phyloP scores from a whole-genome alignment of 768 basidiomycete species.

The Terana coerulea region DNA sequence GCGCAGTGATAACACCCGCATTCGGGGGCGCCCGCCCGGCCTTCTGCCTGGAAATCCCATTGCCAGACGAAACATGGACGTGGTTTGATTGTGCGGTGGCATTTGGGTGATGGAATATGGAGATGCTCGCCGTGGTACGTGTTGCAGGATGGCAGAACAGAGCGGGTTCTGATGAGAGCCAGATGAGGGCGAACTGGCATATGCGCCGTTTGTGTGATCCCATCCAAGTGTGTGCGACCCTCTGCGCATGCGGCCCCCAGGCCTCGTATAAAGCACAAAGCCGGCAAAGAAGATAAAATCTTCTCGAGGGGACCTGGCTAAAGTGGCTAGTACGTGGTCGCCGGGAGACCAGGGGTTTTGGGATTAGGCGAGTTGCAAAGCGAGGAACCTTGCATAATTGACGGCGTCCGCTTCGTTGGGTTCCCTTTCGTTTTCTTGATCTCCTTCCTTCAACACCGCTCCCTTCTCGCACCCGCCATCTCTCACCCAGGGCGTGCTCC shows the following conservation, averaged over 20 bases:
- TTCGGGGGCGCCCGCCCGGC: too few relatives aligned
- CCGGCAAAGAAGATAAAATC: not conserved
- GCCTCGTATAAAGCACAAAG: not conserved
- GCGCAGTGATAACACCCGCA: not conserved
- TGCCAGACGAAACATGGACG: too few relatives aligned
- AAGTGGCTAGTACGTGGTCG: slow-evolving; percentile 3
- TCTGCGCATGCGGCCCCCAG: not conserved
- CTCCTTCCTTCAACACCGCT: not conserved
- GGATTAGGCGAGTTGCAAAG: not conserved
- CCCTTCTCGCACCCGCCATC: slow-evolving; percentile 10
- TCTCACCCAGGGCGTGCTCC: too few relatives aligned
- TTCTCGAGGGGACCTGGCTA: too few relatives aligned
- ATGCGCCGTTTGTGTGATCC: not conserved
- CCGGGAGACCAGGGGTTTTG: not conserved
- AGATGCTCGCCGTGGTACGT: slow-evolving; percentile 4
- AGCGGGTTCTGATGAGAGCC: slow-evolving; percentile 1
- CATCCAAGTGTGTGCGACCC: not conserved
- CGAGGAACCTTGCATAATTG: slow-evolving; percentile 22
- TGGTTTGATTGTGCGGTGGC: not conserved
- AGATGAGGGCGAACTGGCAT: not conserved
- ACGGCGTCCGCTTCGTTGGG: slow-evolving; percentile 18
- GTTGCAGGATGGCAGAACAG: slow-evolving; percentile 10
- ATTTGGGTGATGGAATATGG: slow-evolving; percentile 6
- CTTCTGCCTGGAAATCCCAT: too few relatives aligned
- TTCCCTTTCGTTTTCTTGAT: slow-evolving; percentile 16